Evolutionary conservation across 495 filamentous ascomycete genomes (phyloP).

Genomic region (Monascus purpureus): DNA sequence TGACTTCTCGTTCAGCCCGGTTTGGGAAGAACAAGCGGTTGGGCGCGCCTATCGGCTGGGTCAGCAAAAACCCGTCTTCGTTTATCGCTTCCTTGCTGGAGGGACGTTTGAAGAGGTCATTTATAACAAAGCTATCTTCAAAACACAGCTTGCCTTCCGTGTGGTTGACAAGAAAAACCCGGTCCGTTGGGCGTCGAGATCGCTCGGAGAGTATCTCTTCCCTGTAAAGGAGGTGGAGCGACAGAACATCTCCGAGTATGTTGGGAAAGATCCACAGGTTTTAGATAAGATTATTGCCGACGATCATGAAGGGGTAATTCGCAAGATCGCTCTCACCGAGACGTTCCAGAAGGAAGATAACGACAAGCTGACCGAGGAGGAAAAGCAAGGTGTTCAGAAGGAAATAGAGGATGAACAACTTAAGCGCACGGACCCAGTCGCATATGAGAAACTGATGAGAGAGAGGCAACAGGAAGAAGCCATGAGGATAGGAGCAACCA

Average conservation of each 20-base stretch:
- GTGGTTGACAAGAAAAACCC: conserved; percentile 78
- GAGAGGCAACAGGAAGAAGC: conserved; percentile 6
- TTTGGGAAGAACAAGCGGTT: conserved; percentile 76
- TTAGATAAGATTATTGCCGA: conserved; percentile 50
- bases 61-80: conserved; percentile 68
- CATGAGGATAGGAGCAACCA: not conserved
- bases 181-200: conserved; percentile 37
- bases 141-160: conserved; percentile 59
- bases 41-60: conserved; percentile 80
- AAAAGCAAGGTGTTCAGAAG: conserved; percentile 31
- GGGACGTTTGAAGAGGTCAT: conserved; percentile 68
- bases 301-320: conserved; percentile 23
- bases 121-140: conserved; percentile 62
- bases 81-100: conserved; percentile 70
- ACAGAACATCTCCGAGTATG: conserved; percentile 35
- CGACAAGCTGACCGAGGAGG: conserved; percentile 42
- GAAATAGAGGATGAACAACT: conserved; percentile 29
- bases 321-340: conserved; percentile 40
- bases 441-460: conserved; percentile 12
- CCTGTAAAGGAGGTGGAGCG: conserved; percentile 37
- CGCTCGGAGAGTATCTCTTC: conserved; percentile 39
- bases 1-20: conserved; percentile 71
- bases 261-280: conserved; percentile 50
- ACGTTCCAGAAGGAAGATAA: conserved; percentile 44
- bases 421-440: conserved; percentile 28